Conservation (phyloP, 805 yeast species). For the Wickerhamiella domercqiae region DNA sequence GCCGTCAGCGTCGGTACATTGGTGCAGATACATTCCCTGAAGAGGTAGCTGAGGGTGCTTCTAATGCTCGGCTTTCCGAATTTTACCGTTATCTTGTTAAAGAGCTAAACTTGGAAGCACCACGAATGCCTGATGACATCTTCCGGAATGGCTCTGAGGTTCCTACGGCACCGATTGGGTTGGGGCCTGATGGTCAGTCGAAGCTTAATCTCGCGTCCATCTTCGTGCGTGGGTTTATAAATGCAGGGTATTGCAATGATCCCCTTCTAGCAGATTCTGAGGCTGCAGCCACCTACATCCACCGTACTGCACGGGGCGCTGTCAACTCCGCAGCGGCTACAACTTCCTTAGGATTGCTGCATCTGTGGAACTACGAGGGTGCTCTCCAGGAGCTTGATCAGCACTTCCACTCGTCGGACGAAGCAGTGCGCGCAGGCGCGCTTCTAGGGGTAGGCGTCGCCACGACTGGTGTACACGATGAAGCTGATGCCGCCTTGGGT, state of each 20-base stretch:
- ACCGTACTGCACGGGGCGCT: constrained; percentile 6
- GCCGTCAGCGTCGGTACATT: constrained; percentile 61
- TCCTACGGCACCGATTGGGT: constrained; percentile 30
- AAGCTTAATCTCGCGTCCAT: constrained; percentile 88
- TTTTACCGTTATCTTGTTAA: constrained; percentile 66
- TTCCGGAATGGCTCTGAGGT: constrained; percentile 34
- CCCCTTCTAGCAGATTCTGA: constrained; percentile 58
- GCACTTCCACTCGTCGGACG: constrained; percentile 71
- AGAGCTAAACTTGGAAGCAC: constrained; percentile 76
- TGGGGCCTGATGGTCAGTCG: constrained; percentile 56
- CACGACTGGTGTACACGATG: constrained; percentile 88
- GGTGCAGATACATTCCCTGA: constrained; percentile 17
- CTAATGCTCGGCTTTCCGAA: constrained; percentile 64
- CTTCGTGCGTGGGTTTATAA: constrained; percentile 84
- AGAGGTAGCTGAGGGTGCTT: constrained; percentile 70
- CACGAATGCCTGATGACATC: constrained; percentile 89
- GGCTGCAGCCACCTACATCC: constrained; percentile 5
- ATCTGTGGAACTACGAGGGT: constrained; percentile 80
- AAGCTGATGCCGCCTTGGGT: constrained; percentile 81
- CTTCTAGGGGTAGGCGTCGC: constrained; percentile 87
- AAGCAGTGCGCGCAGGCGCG: constrained; percentile 90
- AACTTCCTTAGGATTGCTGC: constrained; percentile 78
- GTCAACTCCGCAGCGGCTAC: constrained; percentile 67
- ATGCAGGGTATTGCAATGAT: constrained; percentile 82
- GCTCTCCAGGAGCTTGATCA: constrained; percentile 85